Conservation (phyloP, 2,329 filamentous ascomycete genomes). For the Penicillium sp. region DNA sequence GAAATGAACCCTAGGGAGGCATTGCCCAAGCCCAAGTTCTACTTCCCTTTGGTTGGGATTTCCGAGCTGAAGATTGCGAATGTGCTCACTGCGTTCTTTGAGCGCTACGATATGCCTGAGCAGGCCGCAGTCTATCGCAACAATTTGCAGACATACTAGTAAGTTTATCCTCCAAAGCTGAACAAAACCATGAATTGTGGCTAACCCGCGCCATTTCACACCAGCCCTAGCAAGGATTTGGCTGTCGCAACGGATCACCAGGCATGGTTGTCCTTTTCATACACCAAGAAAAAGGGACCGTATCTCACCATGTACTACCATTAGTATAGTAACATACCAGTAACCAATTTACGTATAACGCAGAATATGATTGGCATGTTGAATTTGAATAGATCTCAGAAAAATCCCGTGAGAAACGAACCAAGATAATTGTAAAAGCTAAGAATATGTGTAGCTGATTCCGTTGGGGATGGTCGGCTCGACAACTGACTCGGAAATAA, state of each 20-base stretch:
- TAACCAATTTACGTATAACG: too few species aligned
- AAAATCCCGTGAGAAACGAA: too few species aligned
- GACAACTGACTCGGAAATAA: too few species aligned
- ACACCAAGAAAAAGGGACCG: slow-evolving; percentile 8
- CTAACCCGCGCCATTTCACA: neutral
- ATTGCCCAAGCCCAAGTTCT: slow-evolving; percentile 10
- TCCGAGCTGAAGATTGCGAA: slow-evolving; percentile 9
- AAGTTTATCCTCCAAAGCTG: neutral
- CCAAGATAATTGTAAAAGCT: too few species aligned
- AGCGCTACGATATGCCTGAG: neutral
- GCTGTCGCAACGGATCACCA: slow-evolving; percentile 6
- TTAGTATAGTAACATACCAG: neutral
- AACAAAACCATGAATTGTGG: neutral
- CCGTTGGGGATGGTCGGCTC: too few species aligned
- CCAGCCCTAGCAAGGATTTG: slow-evolving; percentile 5
- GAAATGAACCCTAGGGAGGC: slow-evolving; percentile 6
- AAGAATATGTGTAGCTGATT: too few species aligned
- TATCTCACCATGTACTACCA: slow-evolving; percentile 12
- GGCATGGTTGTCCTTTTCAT: slow-evolving; percentile 9
- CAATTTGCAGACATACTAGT: slow-evolving; percentile 13
- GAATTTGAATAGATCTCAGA: too few species aligned
- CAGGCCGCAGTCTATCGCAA: slow-evolving; percentile 7
- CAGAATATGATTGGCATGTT: too few species aligned
- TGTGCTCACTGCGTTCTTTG: slow-evolving; percentile 4
- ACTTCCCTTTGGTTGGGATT: slow-evolving; percentile 14